Evolutionary conservation across 306 rosid species (phyloP).

Genomic region (Coriaria nepalensis): DNA sequence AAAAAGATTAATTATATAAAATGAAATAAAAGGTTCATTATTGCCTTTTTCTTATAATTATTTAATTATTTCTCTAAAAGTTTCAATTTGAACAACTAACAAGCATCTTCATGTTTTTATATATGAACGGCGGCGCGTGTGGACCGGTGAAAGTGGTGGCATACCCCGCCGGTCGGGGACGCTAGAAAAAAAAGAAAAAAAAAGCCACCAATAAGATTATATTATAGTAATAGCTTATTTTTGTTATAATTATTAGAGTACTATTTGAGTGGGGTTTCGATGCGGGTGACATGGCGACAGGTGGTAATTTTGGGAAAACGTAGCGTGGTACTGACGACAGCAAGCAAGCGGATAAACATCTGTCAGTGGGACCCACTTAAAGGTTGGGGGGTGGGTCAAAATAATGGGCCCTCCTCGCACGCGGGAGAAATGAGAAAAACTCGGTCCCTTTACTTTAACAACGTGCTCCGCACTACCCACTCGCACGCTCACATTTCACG

Average conservation of each 20-base stretch:
- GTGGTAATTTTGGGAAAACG: constrained; percentile 1
- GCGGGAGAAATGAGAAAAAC: constrained; percentile 15
- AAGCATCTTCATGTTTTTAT: too few species aligned
- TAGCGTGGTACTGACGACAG: constrained; percentile 25
- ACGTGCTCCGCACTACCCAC: too few species aligned
- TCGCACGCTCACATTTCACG: constrained; percentile 8
- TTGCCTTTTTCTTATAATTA: too few species aligned
- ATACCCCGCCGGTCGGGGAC: constrained; percentile 17
- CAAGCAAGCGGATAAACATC: constrained; percentile 1
- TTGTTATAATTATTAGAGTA: too few species aligned
- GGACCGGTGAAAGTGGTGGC: constrained; percentile 18
- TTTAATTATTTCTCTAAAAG: too few species aligned
- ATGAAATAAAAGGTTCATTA: too few species aligned
- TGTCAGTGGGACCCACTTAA: constrained; percentile 7
- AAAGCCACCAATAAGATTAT: too few species aligned
- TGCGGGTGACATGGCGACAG: not conserved
- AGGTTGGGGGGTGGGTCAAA: too few species aligned
- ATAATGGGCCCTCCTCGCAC: constrained; percentile 35
- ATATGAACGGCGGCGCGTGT: constrained; percentile 23
- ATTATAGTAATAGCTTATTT: too few species aligned
- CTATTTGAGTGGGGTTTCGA: too few species aligned
- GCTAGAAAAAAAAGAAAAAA: not conserved
- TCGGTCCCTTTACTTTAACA: constrained; percentile 13
- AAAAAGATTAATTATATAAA: too few species aligned
- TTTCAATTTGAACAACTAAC: too few species aligned